Base-by-base conservation (phyloP, 2,329 filamentous ascomycete species). In the Anthostomella pinea region DNA sequence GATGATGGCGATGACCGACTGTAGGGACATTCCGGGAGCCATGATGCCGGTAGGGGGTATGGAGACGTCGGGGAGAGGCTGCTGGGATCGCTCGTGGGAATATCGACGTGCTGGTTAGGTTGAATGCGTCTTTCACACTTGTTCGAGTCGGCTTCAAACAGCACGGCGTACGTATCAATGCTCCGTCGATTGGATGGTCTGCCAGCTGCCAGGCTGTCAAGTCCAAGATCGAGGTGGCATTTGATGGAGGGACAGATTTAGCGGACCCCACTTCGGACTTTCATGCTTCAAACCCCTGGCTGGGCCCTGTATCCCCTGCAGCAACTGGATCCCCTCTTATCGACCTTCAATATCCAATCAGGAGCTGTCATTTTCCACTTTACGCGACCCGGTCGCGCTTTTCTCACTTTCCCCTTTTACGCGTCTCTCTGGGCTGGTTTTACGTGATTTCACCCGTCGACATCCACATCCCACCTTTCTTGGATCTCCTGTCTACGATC, bases 1-100 rank as follows among this genome's bases (percentile, higher is more conserved):
- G 51, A 88, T 74, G 62, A 90, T 75, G 59, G 85, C 85, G 64
- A 86, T 84, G 59, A 89, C 75, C 56, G 82, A 80, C 70, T 85
- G 84, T 28, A 89, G 76, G 46, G 83, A 84, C 69, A 88, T 81
- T 67, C 80, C 79, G 47, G 83, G 81, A 52, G 83, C 77, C 85
- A 89, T 88, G 15, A 47, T 59, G 52, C 18, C 11, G 15, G 26
- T 29, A 35, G 31, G n/a, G 13, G 41, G 31, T 30, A 35, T 23
- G 27, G 16, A 13, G 2, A 17, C 14, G 22, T 15, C 19, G 17
- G n/a, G n/a, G 16, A 8, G 9, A 13, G 23, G 26, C 6, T 21
- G n/a, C 29, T 26, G 10, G 36, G 30, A 33, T 33, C 13, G 35
- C 6, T 38, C 14, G n/a, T n/a, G n/a, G n/a, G n/a, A n/a, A n/a